These are phyloP conservation scores for Arabidopsis hybrid DNA, from an alignment of 441 rosid species.

Conservation along the genomic window DNA sequence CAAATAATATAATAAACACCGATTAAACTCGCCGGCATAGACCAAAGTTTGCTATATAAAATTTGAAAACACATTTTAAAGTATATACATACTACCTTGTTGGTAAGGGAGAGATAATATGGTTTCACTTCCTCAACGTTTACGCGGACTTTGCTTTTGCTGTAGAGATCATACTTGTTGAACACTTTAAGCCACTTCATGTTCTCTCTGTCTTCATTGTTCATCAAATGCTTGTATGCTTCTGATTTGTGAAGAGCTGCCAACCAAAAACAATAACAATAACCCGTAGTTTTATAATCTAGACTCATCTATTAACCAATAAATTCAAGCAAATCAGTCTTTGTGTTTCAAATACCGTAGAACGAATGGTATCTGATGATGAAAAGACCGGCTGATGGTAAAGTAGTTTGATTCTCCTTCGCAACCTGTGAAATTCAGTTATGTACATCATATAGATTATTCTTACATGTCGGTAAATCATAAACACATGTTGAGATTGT, in stretches of 20 bases:
- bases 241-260: slow-evolving; percentile 78
- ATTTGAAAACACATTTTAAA: background rate
- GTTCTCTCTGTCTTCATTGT: slow-evolving; percentile 72
- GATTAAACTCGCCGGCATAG: too few species aligned
- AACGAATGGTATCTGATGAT: slow-evolving; percentile 87
- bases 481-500: slow-evolving; percentile 1
- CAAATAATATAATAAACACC: background rate
- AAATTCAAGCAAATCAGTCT: background rate
- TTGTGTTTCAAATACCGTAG: slow-evolving; percentile 54
- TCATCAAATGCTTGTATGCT: slow-evolving; percentile 83
- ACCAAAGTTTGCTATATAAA: background rate
- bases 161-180: slow-evolving; percentile 92
- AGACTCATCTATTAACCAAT: background rate
- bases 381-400: slow-evolving; percentile 78
- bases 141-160: slow-evolving; percentile 84
- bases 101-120: slow-evolving; percentile 74
- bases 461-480: background rate
- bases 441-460: background rate
- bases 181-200: slow-evolving; percentile 84
- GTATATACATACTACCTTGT: slow-evolving; percentile 55
- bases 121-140: slow-evolving; percentile 88
- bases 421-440: slow-evolving; percentile 61
- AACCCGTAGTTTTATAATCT: background rate
- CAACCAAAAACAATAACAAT: background rate
- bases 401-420: slow-evolving; percentile 73